These are phyloP conservation scores for Lycium ferocissimum DNA, from an alignment of 257 asterid species.

Conservation along the genomic window DNA sequence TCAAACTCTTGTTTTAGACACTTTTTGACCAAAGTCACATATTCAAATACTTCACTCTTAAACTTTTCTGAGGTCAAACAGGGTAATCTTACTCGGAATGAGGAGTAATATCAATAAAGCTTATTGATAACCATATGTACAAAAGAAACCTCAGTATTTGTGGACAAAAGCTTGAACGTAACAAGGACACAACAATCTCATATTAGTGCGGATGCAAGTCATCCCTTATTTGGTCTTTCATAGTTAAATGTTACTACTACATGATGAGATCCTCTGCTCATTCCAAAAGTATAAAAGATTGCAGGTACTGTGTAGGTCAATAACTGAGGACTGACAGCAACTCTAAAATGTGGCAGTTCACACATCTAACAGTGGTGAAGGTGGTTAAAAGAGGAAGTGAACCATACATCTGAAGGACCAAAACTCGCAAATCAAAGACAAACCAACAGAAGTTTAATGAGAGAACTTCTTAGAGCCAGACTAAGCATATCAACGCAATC, in stretches of 20 bases:
- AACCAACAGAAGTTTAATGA: neutral
- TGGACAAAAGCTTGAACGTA: neutral
- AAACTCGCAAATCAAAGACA: constrained; percentile 3
- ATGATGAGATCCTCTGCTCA: neutral
- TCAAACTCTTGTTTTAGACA: constrained; percentile 5
- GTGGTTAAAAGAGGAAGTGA: neutral
- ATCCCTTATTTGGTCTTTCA: neutral
- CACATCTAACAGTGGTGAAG: neutral
- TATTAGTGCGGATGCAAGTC: constrained; percentile 16
- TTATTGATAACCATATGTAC: neutral
- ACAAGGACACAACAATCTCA: neutral
- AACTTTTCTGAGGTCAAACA: neutral
- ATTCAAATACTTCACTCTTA: neutral
- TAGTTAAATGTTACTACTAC: neutral
- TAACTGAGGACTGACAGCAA: neutral
- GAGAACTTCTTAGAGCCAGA: neutral
- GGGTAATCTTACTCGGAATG: neutral
- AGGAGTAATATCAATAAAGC: neutral
- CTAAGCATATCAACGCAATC: neutral
- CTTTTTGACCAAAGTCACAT: neutral
- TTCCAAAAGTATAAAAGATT: neutral
- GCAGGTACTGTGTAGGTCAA: neutral
- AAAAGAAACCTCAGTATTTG: constrained; percentile 16
- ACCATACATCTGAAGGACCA: neutral
- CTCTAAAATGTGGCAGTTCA: neutral